phyloP scores from a whole-genome alignment of 805 yeast species.

The Metahyphopichia silvanorum region DNA sequence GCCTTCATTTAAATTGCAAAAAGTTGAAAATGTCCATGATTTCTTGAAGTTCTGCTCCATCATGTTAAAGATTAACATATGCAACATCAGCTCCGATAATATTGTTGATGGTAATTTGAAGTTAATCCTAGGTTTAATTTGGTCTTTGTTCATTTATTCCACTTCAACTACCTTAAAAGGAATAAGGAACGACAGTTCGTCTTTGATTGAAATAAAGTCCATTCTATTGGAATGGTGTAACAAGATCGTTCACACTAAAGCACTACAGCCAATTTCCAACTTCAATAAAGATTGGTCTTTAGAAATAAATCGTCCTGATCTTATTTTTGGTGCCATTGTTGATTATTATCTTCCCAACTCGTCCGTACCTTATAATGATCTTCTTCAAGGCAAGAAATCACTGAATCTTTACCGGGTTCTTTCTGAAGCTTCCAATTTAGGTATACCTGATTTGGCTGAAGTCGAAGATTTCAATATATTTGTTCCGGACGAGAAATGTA shows the following conservation, averaged over 20 bases:
- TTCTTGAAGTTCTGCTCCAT: slow-evolving; percentile 39
- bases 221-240: slow-evolving; percentile 53
- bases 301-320: slow-evolving; percentile 46
- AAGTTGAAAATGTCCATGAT: slow-evolving; percentile 44
- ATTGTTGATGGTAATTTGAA: slow-evolving; percentile 47
- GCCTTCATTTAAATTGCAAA: slow-evolving; percentile 43
- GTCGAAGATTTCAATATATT: slow-evolving; percentile 48
- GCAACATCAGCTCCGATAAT: slow-evolving; percentile 48
- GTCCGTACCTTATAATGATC: slow-evolving; percentile 29
- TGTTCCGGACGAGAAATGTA: slow-evolving; percentile 58
- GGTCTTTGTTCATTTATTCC: slow-evolving; percentile 45
- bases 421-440: slow-evolving; percentile 40
- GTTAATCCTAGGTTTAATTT: slow-evolving; percentile 44
- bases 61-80: slow-evolving; percentile 36
- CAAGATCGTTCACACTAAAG: slow-evolving; percentile 15
- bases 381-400: slow-evolving; percentile 20
- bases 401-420: slow-evolving; percentile 36
- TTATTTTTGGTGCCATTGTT: slow-evolving; percentile 38
- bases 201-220: slow-evolving; percentile 27
- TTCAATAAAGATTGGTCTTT: slow-evolving; percentile 55
- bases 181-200: slow-evolving; percentile 17
- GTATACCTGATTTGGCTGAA: slow-evolving; percentile 52
- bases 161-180: slow-evolving; percentile 22
- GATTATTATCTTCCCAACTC: slow-evolving; percentile 17
- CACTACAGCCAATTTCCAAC: slow-evolving; percentile 33